phyloP scores from a whole-genome alignment of 805 yeast genomes.

The Sporopachydermia quercuum region DNA sequence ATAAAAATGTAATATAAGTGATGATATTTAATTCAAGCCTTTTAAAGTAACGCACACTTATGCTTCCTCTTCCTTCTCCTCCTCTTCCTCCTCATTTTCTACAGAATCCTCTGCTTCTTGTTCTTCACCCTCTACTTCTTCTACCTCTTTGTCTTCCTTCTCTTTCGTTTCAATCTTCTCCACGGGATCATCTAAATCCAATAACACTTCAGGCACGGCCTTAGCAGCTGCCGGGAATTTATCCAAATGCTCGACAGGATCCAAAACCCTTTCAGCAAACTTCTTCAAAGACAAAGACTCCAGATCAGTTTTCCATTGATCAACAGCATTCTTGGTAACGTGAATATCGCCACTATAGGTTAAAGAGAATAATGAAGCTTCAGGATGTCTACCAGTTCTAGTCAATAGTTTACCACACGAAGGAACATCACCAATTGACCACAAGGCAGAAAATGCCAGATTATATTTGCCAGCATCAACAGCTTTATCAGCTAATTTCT shows the following conservation, averaged over 20 bases:
- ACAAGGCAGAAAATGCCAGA: constrained; percentile 80
- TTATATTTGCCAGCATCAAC: constrained; percentile 68
- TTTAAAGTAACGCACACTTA: constrained; percentile 4
- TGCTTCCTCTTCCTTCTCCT: constrained; percentile 11
- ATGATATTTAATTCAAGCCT: too few relatives aligned
- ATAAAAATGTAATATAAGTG: too few relatives aligned
- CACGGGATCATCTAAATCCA: constrained; percentile 5
- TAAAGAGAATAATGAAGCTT: constrained; percentile 68
- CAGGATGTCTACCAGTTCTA: constrained; percentile 57
- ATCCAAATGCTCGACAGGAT: constrained; percentile 23
- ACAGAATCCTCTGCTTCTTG: constrained; percentile 9
- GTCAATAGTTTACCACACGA: constrained; percentile 52
- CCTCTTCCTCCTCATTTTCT: constrained; percentile 12
- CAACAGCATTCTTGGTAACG: constrained; percentile 32
- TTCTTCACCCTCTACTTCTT: constrained; percentile 9
- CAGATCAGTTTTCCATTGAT: constrained; percentile 55
- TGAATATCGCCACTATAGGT: constrained; percentile 45
- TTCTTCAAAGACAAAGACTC: constrained; percentile 32
- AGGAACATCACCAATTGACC: constrained; percentile 65
- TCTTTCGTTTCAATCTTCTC: constrained; percentile 10
- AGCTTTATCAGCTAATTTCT: constrained; percentile 50
- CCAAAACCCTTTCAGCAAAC: constrained; percentile 47
- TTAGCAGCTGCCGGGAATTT: constrained; percentile 21
- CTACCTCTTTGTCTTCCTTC: constrained; percentile 10
- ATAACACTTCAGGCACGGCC: constrained; percentile 13